A percentile compares a stretch with the other conserved stretches of the same genome.
Conservation (phyloP, 257 asterid genomes). For the Avicennia marina region DNA sequence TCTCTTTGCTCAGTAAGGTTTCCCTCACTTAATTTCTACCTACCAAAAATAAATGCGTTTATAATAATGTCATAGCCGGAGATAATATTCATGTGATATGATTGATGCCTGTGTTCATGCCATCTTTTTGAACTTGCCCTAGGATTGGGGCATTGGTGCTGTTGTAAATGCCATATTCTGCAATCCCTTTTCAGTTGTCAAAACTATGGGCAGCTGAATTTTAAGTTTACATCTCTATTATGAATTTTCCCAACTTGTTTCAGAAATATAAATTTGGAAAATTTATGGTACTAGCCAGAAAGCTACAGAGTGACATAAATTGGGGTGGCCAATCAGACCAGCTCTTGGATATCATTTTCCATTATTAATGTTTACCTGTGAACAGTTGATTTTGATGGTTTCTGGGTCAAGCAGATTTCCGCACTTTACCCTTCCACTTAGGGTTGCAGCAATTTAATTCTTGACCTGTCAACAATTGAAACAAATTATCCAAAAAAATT, state of each 20-base stretch:
- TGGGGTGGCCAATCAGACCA: not conserved
- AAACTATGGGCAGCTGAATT: not conserved
- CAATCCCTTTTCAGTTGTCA: not conserved
- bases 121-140: no score
- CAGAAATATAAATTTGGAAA: not conserved
- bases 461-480: no score
- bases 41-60: no score
- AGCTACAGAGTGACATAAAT: not conserved
- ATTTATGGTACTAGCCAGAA: no score
- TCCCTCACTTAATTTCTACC: slow-evolving; percentile 1
- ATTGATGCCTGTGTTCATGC: not conserved
- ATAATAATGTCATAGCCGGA: no score
- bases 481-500: no score
- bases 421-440: no score
- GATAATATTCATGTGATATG: slow-evolving; percentile 7
- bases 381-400: not conserved
- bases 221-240: not conserved
- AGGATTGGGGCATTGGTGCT: not conserved
- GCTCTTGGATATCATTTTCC: slow-evolving; percentile 1
- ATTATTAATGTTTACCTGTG: slow-evolving; percentile 1
- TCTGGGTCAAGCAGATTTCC: no score
- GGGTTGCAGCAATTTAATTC: no score
- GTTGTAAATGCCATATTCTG: not conserved
- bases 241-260: not conserved
- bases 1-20: not conserved